Evolutionary conservation across 805 yeast species (phyloP).

Genomic region (Zygosaccharomyces bisporus): DNA sequence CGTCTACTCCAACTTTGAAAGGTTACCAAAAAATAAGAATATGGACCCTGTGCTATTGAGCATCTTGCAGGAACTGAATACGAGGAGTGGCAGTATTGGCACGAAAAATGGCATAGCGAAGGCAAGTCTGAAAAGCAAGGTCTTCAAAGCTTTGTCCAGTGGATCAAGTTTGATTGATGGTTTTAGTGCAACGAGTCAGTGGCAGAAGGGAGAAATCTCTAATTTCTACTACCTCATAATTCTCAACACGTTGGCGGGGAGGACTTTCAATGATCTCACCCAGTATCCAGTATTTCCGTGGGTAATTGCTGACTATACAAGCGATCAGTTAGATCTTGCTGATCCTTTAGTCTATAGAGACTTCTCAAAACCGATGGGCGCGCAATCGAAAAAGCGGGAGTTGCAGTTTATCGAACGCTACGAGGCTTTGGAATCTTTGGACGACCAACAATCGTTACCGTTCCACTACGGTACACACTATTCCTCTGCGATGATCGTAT

Average conservation of each 20-base stretch:
- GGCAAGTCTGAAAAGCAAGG: conserved; percentile 39
- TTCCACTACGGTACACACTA: conserved; percentile 93
- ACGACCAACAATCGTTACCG: conserved; percentile 61
- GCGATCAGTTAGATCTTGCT: conserved; percentile 61
- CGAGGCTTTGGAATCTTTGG: conserved; percentile 60
- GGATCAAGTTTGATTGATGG: conserved; percentile 14
- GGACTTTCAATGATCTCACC: conserved; percentile 84
- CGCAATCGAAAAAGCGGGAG: conserved; percentile 61
- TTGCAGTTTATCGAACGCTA: conserved; percentile 64
- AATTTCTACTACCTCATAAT: conserved; percentile 80
- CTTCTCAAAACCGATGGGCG: conserved; percentile 88
- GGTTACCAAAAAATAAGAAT: conserved; percentile 46
- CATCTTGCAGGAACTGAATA: conserved; percentile 48
- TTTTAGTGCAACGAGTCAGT: conserved; percentile 56
- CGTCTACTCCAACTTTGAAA: conserved; percentile 47
- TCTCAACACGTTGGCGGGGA: conserved; percentile 78
- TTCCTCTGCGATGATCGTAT: conserved; percentile 89
- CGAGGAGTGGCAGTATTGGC: conserved; percentile 34
- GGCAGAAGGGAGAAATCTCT: conserved; percentile 76
- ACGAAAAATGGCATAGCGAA: conserved; percentile 34
- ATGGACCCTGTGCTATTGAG: conserved; percentile 53
- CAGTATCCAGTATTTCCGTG: conserved; percentile 92
- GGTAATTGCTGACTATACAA: conserved; percentile 79
- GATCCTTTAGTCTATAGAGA: conserved; percentile 67
- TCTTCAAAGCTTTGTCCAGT: conserved; percentile 41